Base-by-base conservation (phyloP, 768 basidiomycete species). In the Lactifluus hygrophoroides region DNA sequence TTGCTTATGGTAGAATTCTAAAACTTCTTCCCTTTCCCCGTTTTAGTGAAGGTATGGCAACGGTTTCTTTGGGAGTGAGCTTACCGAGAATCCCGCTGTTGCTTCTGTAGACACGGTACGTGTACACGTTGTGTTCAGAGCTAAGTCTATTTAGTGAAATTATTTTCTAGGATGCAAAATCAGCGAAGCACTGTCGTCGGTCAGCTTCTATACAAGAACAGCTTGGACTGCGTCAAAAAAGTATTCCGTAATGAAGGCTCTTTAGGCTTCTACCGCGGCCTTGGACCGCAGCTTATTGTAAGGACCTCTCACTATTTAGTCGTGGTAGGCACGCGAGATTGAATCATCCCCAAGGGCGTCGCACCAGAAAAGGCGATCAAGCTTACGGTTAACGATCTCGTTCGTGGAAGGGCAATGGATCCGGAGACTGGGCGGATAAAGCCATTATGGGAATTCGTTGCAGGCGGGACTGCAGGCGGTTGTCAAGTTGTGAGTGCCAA, bases 301-400 rank as follows among this genome's bases (percentile, higher is more conserved):
- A 65, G 79, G 47, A 28, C 16, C 23, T 27, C 48, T 14, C n/a
- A 38, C 47, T 7, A 30, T 16, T 28, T 17, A 23, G 17, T 42
- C 11, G n/a, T 35, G 32, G 13, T 11, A 34, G 25, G 32, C 11
- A 27, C 16, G 14, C 17, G 32, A 42, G 16, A 28, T 40, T 58
- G 19, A 51, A 44, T 40, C 34, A 19, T 42, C 6, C 27, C n/a
- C 30, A 51, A 94, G 92, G 93, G 93, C 60, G 91, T 96, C 49
- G 93, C 93, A 34, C 93, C 93, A 11, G 93, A 96, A 72, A 96
- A 96, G 75, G 96, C 96, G 11, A 96, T 99, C 73, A 99, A 99
- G 71, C 74, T 99, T 60, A 96, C 96, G 2, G 88, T 99, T 48
- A 98, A 97, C 74, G 95, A 96, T 68, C 73, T 95, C 55, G 78